Percentiles rank a stretch among this genome's conserved stretches.
phyloP scores from a whole-genome alignment of 257 asterid genomes.

The Solanum sitiens region DNA sequence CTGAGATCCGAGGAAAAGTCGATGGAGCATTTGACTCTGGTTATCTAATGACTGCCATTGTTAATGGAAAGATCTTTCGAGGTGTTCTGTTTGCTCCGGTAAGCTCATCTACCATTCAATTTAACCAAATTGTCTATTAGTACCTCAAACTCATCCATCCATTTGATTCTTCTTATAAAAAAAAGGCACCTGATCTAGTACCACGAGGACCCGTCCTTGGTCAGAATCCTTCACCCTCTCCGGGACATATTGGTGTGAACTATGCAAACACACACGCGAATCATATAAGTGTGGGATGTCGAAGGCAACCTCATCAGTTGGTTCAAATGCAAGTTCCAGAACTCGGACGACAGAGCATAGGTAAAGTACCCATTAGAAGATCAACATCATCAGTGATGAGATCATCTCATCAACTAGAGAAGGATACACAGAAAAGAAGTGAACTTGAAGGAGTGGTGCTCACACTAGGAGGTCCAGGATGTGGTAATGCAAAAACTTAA shows the following conservation, averaged over 20 bases:
- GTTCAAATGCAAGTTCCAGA: conserved; percentile 17
- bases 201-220: conserved; percentile 30
- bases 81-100: conserved; percentile 89
- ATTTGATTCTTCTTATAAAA: not conserved
- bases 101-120: conserved; percentile 1
- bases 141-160: not conserved
- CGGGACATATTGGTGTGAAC: conserved; percentile 2
- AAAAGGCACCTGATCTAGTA: conserved; percentile 55
- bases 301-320: conserved; percentile 29
- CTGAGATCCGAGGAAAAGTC: conserved; percentile 79
- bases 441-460: conserved; percentile 79
- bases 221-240: conserved; percentile 11
- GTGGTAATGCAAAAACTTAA: conserved; percentile 13
- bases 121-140: not conserved
- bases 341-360: conserved; percentile 3
- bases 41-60: conserved; percentile 82
- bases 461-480: conserved; percentile 75
- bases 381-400: conserved; percentile 12
- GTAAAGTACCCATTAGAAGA: conserved; percentile 27
- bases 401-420: conserved; percentile 7
- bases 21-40: conserved; percentile 95
- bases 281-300: conserved; percentile 9
- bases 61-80: conserved; percentile 72
- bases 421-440: conserved; percentile 23
- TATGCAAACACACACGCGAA: conserved; percentile 1